Evolutionary conservation across 768 basidiomycete species (phyloP).

Genomic region (Russula lepida): DNA sequence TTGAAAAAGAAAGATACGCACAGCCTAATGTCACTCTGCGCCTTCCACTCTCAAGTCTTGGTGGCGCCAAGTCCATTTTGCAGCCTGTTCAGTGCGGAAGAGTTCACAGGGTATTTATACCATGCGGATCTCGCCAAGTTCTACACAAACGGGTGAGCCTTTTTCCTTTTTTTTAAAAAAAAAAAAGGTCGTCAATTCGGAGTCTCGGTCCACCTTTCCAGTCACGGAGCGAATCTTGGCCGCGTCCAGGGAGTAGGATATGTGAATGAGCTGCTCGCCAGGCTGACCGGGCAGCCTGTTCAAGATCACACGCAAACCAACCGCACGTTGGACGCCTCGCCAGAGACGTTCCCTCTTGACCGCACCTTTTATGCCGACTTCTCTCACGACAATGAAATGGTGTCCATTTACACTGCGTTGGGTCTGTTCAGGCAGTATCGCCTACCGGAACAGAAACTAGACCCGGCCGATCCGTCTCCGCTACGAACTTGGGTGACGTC

Average conservation of each 20-base stretch:
- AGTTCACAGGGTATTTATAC: constrained; percentile 64
- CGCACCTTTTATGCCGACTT: constrained; percentile 69
- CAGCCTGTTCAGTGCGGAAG: constrained; percentile 51
- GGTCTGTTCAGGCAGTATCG: constrained; percentile 32
- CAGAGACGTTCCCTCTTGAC: constrained; percentile 62
- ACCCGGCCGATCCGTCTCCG: constrained; percentile 22
- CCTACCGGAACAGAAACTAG: constrained; percentile 18
- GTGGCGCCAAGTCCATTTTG: constrained; percentile 58
- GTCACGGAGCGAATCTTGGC: constrained; percentile 62
- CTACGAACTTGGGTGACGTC: constrained; percentile 43
- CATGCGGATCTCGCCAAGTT: constrained; percentile 68
- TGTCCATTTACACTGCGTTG: constrained; percentile 60
- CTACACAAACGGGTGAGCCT: constrained; percentile 61
- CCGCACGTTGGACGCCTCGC: constrained; percentile 53
- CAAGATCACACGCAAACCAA: constrained; percentile 70
- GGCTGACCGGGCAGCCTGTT: constrained; percentile 58
- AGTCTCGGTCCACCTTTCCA: constrained; percentile 24
- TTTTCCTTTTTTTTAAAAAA: neutral
- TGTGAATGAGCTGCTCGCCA: constrained; percentile 80
- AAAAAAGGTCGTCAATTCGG: too few relatives aligned
- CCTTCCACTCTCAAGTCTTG: constrained; percentile 65
- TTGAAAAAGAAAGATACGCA: constrained; percentile 47
- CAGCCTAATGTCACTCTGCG: constrained; percentile 63
- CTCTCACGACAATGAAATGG: constrained; percentile 80
- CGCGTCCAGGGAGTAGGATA: constrained; percentile 81